Base-by-base conservation (phyloP, 192 early-diverging fungal species). In the Lunasporangiospora selenospora region DNA sequence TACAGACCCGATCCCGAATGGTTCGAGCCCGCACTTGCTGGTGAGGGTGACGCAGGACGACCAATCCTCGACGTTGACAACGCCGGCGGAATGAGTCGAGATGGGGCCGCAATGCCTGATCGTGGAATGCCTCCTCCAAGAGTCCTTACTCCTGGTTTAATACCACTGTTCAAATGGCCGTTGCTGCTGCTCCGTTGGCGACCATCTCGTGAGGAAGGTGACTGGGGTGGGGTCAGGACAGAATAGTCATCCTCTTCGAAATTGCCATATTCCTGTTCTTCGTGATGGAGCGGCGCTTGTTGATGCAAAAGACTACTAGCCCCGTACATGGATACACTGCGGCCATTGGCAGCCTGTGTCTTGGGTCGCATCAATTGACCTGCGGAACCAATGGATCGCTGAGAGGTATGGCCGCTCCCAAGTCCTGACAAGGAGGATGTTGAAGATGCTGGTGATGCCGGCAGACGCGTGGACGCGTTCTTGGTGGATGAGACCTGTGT, bases 271-370 rank as follows among this genome's bases (percentile, higher is more conserved):
- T 62, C 52, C 9, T 48, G 31, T 33, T 50, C 9, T 3, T 65
- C 34, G 4, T 58, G 48, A 3, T 56, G 29, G 3, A 50, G 26
- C 24, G 48, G 30, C 1, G 54, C 39, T 3, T 42, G 44, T 30
- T 65, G 31, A 24, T 40, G 36, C 26, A 56, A 41, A 30, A 38
- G 23, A 18, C 50, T 33, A 50, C 29, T 38, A 0, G 67, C 55
- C 43, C 58, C 67, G 39, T 62, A 62, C 67, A 71, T 71, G 2
- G 67, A 71, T 23, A 70, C 30, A 21, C 44, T 57, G 12, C 59
- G 38, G 10, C 52, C 52, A 18, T 26, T 9, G 13, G 45, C 26
- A 10, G 21, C 15, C 45, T 26, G 16, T 16, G 45, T 21, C 11
- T n/a, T 48, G 1, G 44, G 23, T 15, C 29, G 9, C 53, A 15